Base-by-base conservation (phyloP, 208 protist genomes). In the Balamuthia mandrillaris region DNA sequence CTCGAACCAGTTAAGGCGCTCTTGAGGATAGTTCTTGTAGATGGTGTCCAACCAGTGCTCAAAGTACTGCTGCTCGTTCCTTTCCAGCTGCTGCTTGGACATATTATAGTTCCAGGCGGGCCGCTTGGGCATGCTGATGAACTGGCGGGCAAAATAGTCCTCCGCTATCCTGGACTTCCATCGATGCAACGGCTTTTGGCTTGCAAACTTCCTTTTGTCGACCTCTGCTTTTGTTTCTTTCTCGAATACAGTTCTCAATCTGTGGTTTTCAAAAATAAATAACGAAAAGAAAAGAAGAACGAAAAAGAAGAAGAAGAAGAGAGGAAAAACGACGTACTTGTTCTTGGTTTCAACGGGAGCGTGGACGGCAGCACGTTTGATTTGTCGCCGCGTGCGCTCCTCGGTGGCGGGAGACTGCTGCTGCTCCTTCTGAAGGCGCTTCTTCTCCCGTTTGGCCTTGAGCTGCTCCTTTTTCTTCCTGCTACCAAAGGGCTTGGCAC, bases 1-100 rank as follows among this genome's bases (percentile, higher is more conserved):
- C 87, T 99, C 97, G 90, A 97, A 98, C 51, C 93, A 94, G 87
- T 94, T 97, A 29, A 97, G 63, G 41, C 93, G 49, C 18, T 29
- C 24, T 4, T 66, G 49, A n/a, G 58, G 60, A 54, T 93, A 88
- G 10, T 88, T 52, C 2, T 44, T 47, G 16, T 83, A 77, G 14
- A 95, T 84, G 14, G 70, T 29, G 18, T 84, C 27, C 16, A 93
- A 31, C 88, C 89, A 95, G 12, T 42, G 12, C 0, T 68, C 27
- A 61, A 95, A 95, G 52, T 72, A 74, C 4, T 37, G 24, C 44
- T 91, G 51, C 65, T 95, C 93, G 21, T 79, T 16, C 7, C 58
- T 7, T n/a, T 90, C 86, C 6, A 93, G 49, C 45, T 86, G 14
- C 4, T 86, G 81, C 7, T 75, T 65, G 1, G 84, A 85, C 79